Evolutionary conservation across 257 asterid genomes (phyloP).

Genomic region (Solanum microdontum): DNA sequence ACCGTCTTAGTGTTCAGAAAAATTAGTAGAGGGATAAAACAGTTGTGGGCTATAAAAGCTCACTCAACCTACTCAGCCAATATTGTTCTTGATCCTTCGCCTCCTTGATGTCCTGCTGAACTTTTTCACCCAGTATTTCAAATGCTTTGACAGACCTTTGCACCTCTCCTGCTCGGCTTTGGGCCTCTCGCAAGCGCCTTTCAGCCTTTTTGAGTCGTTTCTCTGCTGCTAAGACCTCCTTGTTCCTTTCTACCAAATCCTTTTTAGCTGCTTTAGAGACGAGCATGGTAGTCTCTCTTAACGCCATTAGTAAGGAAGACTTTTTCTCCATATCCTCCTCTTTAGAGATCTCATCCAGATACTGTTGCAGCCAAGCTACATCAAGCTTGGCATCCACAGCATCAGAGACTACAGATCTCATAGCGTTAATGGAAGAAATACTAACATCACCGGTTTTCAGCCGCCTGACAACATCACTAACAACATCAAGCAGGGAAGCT

Average conservation of each 20-base stretch:
- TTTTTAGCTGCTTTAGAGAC: constrained; percentile 7
- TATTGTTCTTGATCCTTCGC: constrained; percentile 11
- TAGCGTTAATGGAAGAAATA: constrained; percentile 14
- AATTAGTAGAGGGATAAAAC: background rate
- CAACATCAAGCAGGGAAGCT: constrained; percentile 29
- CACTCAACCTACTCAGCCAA: constrained; percentile 19
- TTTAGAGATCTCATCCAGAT: constrained; percentile 9
- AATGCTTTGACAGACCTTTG: constrained; percentile 16
- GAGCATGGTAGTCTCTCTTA: background rate
- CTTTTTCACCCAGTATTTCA: constrained; percentile 7
- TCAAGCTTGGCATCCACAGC: constrained; percentile 15
- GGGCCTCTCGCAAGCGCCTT: constrained; percentile 2
- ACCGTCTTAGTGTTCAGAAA: background rate
- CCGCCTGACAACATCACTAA: constrained; percentile 19
- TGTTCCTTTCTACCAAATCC: constrained; percentile 17
- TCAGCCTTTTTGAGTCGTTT: constrained; percentile 15
- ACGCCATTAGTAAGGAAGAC: constrained; percentile 1
- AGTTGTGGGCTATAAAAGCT: constrained; percentile 10
- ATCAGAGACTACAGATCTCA: constrained; percentile 19
- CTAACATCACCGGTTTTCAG: constrained; percentile 11
- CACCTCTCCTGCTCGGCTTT: background rate
- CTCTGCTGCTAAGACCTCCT: constrained; percentile 20
- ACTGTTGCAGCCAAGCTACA: constrained; percentile 25
- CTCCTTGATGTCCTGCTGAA: constrained; percentile 13
- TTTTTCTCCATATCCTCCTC: constrained; percentile 4